Conservation (phyloP, 176 grass and related monocot genomes). For the Oryza punctata region DNA sequence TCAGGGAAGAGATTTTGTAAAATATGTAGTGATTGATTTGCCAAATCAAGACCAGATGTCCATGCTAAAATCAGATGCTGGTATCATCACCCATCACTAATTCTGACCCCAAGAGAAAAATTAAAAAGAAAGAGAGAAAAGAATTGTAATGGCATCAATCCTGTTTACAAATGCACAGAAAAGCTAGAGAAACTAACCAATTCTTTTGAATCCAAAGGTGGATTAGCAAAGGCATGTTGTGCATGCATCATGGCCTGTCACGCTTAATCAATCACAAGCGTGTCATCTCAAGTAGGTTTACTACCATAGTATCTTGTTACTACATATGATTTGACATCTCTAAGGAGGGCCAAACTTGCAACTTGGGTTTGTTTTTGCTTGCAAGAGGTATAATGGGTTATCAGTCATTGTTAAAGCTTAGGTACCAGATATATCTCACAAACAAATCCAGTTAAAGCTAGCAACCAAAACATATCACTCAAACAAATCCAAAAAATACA, state of each 20-base stretch:
- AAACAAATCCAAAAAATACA: not conserved
- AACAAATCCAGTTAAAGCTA: not conserved
- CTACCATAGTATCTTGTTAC: not conserved
- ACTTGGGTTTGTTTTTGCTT: not conserved
- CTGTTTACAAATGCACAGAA: conserved; percentile 10
- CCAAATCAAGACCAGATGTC: conserved; percentile 34
- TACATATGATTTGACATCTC: not conserved
- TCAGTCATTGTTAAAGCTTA: not conserved
- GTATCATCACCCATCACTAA: conserved; percentile 37
- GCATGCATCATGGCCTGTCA: conserved; percentile 25
- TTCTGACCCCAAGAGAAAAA: conserved; percentile 12
- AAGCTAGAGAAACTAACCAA: not conserved
- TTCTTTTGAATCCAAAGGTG: conserved; percentile 29
- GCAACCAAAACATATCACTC: not conserved
- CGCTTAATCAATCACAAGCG: conserved; percentile 14
- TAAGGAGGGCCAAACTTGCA: not conserved
- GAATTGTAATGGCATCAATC: conserved; percentile 24
- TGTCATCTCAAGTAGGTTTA: conserved; percentile 8
- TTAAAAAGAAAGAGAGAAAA: not conserved
- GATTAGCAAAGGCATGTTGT: conserved; percentile 25
- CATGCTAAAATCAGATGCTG: conserved; percentile 31
- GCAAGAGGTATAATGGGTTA: not conserved
- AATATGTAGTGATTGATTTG: conserved; percentile 38
- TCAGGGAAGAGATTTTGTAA: conserved; percentile 11
- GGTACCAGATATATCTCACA: not conserved